These are phyloP conservation scores for Vanrija sp. DNA, from an alignment of 1,284 basidiomycete genomes.

Conservation along the genomic window DNA sequence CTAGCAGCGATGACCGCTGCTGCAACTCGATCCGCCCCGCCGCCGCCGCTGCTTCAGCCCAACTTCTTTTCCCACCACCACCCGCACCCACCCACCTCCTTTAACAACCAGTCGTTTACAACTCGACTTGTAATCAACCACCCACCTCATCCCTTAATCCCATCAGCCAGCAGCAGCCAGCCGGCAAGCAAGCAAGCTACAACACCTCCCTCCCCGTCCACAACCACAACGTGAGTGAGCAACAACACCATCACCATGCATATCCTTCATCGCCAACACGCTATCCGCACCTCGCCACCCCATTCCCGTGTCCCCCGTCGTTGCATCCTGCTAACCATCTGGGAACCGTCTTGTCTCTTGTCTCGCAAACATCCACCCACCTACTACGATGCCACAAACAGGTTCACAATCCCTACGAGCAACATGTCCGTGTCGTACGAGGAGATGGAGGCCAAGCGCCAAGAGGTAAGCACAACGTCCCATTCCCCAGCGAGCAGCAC, in stretches of 20 bases:
- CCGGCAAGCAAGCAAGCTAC: background rate
- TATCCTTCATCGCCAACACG: too few species aligned
- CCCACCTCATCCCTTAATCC: too few species aligned
- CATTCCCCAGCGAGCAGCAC: too few species aligned
- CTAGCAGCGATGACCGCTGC: too few species aligned
- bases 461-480: slow-evolving; percentile 31
- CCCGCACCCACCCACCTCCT: background rate
- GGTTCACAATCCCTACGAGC: background rate
- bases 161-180: background rate
- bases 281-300: too few species aligned
- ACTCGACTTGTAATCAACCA: too few species aligned
- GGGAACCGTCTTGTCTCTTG: background rate
- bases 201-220: background rate
- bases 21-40: too few species aligned
- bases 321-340: too few species aligned
- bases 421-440: slow-evolving; percentile 35
- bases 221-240: background rate
- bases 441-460: slow-evolving; percentile 48
- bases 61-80: background rate
- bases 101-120: too few species aligned
- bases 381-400: background rate
- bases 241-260: background rate
- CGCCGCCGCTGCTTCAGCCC: too few species aligned
- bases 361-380: background rate
- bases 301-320: too few species aligned